Evolutionary conservation across 2,329 filamentous ascomycete genomes (phyloP), one percentile per base, ranked within the genome.

Genomic region (Aspergillus hiratsukae): DNA sequence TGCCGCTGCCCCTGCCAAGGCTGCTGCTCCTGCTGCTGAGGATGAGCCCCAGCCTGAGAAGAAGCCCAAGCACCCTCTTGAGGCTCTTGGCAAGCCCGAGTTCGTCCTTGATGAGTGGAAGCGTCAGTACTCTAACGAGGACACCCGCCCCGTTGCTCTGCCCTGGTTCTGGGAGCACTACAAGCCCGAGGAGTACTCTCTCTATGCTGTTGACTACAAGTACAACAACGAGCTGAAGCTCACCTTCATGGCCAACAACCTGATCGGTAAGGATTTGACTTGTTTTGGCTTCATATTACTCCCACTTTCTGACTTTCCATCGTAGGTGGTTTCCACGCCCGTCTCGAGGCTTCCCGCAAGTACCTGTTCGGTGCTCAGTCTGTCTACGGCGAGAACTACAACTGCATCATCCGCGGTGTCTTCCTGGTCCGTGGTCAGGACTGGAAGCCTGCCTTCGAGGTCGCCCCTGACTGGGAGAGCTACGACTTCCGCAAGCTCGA

Each of bases 141-240:
- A 97, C 63, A 92, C 90, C 67, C 84, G 85, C 56, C 81, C 87
- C 63, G 87, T 83, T 63, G 91, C 93, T 69, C 82, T 97, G 71
- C 92, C 93, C 77, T 97, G 89, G 89, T 97, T 99, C 87, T 99
- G 93, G 93, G 87, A 97, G 81, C 91, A 95, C 78, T 85, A 86
- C 79, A 93, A 94, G 74, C 87, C 94, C 68, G 88, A 91, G 64
- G 94, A 99, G 80, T 99, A 94, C 86, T 96, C 91, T 55, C 80
- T 99, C 77, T 99, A 91, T 91, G 87, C 86, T 76, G 81, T 92
- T 69, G 88, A 92, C 80, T 99, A 96, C 87, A 97, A 96, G 87
- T 99, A 99, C 85, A 96, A 97, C 80, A 87, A 96, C 60, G 94
- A 99, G 87, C 85, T 99, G 67, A 97, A 91, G 73, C 82, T 94